Evolutionary conservation across 805 yeast genomes (phyloP), one percentile per base, ranked within the genome.

Genomic region (Tetrapisispora arboricola): DNA sequence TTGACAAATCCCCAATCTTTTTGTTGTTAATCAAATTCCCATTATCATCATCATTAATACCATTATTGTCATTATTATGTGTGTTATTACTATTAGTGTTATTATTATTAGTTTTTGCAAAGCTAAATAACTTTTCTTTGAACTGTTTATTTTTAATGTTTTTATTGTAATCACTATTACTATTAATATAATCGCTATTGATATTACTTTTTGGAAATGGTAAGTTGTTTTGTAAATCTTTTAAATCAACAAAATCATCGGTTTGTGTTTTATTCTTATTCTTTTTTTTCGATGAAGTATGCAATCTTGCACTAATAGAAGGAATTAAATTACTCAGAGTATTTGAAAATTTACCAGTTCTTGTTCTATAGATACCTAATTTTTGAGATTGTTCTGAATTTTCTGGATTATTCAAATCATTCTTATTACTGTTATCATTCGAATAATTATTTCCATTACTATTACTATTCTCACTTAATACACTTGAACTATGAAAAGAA

Each of bases 281-380:
- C 6, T 34, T 32, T 12, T 40, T 42, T 20, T 36, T 44, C 9
- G 45, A 33, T 15, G 51, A 45, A 39, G 45, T 46, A 22, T 60
- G 65, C 21, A 61, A 42, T 41, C 56, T 61, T 4, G 66, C 64
- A 45, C 64, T 58, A 12, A 61, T 53, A 4, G 54, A 54, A n/a
- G 66, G 66, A 15, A 61, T 43, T 32, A 61, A 42, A 40, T 54
- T 60, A 33, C 60, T 56, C 38, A 61, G 46, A 7, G 61, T 60
- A 34, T 57, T 59, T 12, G 65, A 57, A 33, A 61, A 54, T 32
- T 54, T 58, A 6, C 61, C 61, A 4, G 61, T 58, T 32, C 57
- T 53, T n/a, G 58, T 50, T 35, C 65, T 49, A 33, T 60, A 60
- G 3, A 63, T 57, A 3, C 65, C 65, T 15, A 60, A 41, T 40